phyloP scores from a whole-genome alignment of 257 asterid genomes.

The Lantana camara region DNA sequence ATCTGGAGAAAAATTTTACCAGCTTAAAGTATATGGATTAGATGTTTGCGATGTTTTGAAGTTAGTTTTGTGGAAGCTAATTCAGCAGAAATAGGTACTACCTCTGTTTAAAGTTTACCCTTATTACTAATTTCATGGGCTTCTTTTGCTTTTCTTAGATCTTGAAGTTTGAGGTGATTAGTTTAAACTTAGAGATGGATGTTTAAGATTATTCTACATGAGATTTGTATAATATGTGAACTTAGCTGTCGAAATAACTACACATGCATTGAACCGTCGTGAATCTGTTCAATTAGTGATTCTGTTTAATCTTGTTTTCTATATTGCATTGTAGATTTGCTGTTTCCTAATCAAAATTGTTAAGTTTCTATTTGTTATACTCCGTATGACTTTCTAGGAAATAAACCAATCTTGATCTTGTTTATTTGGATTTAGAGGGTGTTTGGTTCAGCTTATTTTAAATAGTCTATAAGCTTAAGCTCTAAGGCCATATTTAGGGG shows the following conservation, averaged over 20 bases:
- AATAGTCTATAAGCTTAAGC: too few species aligned
- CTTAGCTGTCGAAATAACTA: too few species aligned
- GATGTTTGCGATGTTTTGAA: not conserved
- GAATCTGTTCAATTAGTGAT: not conserved
- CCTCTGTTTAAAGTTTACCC: too few species aligned
- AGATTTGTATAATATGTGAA: not conserved
- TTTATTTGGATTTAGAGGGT: not conserved
- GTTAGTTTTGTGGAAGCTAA: not conserved
- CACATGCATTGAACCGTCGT: too few species aligned
- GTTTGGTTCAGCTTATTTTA: too few species aligned
- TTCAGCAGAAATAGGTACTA: conserved; percentile 6
- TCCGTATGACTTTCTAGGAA: not conserved
- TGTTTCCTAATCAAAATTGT: too few species aligned
- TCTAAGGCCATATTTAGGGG: too few species aligned
- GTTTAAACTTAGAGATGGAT: not conserved
- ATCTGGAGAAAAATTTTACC: not conserved
- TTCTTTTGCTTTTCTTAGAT: not conserved
- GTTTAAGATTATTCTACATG: too few species aligned
- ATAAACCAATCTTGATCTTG: not conserved
- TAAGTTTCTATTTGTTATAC: not conserved
- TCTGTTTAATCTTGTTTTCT: too few species aligned
- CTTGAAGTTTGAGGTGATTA: too few species aligned
- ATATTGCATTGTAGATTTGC: too few species aligned
- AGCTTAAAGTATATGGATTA: not conserved
- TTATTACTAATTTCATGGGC: not conserved